phyloP scores from a whole-genome alignment of 345 rosid species.

The Theobroma cacao region DNA sequence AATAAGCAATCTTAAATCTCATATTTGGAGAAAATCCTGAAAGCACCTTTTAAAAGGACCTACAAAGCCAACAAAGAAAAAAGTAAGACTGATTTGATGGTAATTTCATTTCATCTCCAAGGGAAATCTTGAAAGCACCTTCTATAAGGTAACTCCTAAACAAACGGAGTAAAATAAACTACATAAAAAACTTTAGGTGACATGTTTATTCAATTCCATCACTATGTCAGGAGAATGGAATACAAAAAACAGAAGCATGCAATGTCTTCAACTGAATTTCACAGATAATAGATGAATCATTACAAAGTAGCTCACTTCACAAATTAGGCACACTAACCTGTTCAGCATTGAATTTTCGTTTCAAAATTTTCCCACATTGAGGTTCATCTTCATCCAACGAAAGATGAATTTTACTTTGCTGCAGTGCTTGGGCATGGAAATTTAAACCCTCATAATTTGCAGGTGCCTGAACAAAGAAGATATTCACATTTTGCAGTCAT shows the following conservation, averaged over 20 bases:
- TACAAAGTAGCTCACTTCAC: neutral
- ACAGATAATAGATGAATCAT: neutral
- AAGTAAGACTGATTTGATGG: neutral
- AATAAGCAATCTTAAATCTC: neutral
- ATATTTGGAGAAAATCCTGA: neutral
- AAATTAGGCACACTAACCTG: constrained; percentile 47
- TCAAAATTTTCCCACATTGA: constrained; percentile 71
- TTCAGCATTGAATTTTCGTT: constrained; percentile 64
- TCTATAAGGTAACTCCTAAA: neutral
- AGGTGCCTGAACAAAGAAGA: constrained; percentile 57
- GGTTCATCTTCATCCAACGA: constrained; percentile 99
- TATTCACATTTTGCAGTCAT: neutral
- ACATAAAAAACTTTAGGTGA: neutral
- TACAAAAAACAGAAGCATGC: neutral
- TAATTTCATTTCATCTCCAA: neutral
- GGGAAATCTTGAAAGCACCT: neutral
- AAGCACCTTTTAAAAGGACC: neutral
- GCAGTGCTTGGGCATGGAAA: constrained; percentile 80
- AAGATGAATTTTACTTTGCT: constrained; percentile 67
- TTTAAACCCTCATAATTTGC: constrained; percentile 64
- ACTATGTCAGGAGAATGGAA: neutral
- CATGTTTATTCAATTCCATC: neutral
- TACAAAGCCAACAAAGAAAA: neutral
- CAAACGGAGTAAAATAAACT: neutral
- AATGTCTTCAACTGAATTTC: neutral